Percentiles rank a stretch among this genome's conserved stretches.
Evolutionary conservation across 2,329 filamentous ascomycete species (phyloP).

Genomic region (Penicillium sp.): DNA sequence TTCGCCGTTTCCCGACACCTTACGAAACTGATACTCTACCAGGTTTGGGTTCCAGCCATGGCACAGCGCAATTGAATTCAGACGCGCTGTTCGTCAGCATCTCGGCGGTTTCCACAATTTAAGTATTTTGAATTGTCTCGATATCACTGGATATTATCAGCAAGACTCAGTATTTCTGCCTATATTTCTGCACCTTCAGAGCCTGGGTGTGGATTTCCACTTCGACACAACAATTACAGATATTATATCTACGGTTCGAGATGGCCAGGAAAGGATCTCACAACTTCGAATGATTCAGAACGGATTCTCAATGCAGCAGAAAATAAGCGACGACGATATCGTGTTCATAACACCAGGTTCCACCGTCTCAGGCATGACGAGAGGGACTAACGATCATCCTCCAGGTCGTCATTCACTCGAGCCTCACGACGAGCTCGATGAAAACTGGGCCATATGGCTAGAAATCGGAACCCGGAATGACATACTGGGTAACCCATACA

Average conservation of each 20-base stretch:
- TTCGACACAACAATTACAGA: slow-evolving; percentile 27
- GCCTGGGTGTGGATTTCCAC: slow-evolving; percentile 28
- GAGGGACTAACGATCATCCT: slow-evolving; percentile 33
- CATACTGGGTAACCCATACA: slow-evolving; percentile 43
- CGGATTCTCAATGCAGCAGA: slow-evolving; percentile 8
- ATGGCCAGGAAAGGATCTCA: slow-evolving; percentile 22
- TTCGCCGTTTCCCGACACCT: background rate
- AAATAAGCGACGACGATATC: slow-evolving; percentile 34
- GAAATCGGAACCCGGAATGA: slow-evolving; percentile 30
- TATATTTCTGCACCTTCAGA: slow-evolving; percentile 23
- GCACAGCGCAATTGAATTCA: slow-evolving; percentile 32
- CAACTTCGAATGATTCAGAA: slow-evolving; percentile 10
- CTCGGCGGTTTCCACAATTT: slow-evolving; percentile 22
- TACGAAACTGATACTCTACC: background rate
- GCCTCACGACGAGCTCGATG: slow-evolving; percentile 32
- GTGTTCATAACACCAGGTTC: slow-evolving; percentile 43
- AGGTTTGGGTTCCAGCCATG: slow-evolving; percentile 30
- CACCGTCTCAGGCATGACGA: slow-evolving; percentile 36
- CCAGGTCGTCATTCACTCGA: slow-evolving; percentile 27
- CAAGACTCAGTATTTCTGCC: slow-evolving; percentile 28
- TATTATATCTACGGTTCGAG: slow-evolving; percentile 18
- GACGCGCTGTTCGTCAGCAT: slow-evolving; percentile 23
- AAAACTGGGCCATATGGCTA: slow-evolving; percentile 45
- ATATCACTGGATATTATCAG: slow-evolving; percentile 24
- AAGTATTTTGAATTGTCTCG: slow-evolving; percentile 15